Conservation (phyloP, 2,329 filamentous ascomycete genomes). For the Colletotrichum brevisporum region DNA sequence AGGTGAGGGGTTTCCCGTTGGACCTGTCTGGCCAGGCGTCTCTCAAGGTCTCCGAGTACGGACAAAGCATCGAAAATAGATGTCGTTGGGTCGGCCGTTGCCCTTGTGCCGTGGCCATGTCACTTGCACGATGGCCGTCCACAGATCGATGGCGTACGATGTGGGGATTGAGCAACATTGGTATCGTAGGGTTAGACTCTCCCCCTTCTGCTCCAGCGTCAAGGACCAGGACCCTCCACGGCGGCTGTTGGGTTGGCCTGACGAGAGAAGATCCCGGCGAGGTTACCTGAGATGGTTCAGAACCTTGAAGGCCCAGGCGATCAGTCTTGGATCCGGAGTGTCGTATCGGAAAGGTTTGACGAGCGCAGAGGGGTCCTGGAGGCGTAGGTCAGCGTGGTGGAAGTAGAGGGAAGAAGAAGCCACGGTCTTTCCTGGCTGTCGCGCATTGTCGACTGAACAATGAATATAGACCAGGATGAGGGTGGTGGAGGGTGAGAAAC, state of each 20-base stretch:
- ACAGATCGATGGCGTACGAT: not conserved
- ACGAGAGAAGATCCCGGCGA: not conserved
- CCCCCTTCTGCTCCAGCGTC: not conserved
- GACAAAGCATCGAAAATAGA: constrained; percentile 6
- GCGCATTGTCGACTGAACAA: not conserved
- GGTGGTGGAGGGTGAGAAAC: constrained; percentile 9
- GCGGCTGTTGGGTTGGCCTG: constrained; percentile 13
- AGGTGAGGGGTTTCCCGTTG: constrained; percentile 5
- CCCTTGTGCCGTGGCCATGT: constrained; percentile 2
- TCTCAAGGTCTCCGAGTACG: not conserved
- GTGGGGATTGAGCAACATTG: not conserved
- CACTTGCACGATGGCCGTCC: constrained; percentile 22
- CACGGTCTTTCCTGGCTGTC: not conserved
- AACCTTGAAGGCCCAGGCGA: not conserved
- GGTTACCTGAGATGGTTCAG: not conserved
- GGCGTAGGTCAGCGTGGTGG: not conserved
- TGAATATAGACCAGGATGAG: constrained; percentile 16
- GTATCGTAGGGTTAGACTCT: not conserved
- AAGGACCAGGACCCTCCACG: not conserved
- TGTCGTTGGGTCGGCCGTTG: not conserved
- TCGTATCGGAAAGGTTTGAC: not conserved
- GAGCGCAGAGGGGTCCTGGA: not conserved
- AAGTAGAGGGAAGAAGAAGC: not conserved
- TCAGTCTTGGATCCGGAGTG: not conserved
- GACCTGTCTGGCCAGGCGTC: constrained; percentile 1